These are phyloP conservation scores for Huiozyma sinensis DNA, from an alignment of 805 yeast species.

Conservation along the genomic window DNA sequence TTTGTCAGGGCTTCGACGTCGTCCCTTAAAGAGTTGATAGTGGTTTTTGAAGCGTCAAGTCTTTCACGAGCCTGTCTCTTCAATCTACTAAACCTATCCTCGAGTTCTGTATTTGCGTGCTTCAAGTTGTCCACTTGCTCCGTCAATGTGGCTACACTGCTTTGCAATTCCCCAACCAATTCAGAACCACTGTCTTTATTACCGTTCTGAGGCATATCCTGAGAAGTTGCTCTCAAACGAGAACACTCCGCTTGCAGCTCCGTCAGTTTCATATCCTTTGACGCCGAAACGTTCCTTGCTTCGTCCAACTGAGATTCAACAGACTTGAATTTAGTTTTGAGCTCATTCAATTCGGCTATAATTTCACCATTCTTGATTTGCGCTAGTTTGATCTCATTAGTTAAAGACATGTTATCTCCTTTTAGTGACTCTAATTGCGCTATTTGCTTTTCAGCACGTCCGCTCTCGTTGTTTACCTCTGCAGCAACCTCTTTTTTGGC, in stretches of 20 bases:
- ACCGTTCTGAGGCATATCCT: background rate
- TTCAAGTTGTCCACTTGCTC: slow-evolving; percentile 5
- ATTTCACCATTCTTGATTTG: slow-evolving; percentile 5
- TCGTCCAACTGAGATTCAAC: slow-evolving; percentile 22
- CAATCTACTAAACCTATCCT: slow-evolving; percentile 24
- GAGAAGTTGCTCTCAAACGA: background rate
- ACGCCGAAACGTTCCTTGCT: slow-evolving; percentile 22
- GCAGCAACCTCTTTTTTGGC: too few species aligned
- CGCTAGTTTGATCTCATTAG: slow-evolving; percentile 19
- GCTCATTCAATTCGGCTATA: slow-evolving; percentile 1
- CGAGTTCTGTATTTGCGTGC: slow-evolving; percentile 25
- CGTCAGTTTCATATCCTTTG: slow-evolving; percentile 36
- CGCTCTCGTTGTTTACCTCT: too few species aligned
- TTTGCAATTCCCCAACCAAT: background rate
- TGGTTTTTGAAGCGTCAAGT: slow-evolving; percentile 20
- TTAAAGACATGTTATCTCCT: slow-evolving; percentile 4
- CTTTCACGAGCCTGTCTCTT: slow-evolving; percentile 29
- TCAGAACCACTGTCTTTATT: background rate
- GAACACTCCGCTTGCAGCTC: slow-evolving; percentile 13
- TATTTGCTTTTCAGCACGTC: background rate
- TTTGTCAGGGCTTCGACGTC: slow-evolving; percentile 26
- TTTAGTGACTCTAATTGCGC: background rate
- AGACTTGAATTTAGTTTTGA: slow-evolving; percentile 8
- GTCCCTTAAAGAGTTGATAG: slow-evolving; percentile 31
- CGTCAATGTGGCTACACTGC: background rate